A percentile compares a stretch with the other conserved stretches of the same genome.
phyloP scores from a whole-genome alignment of 1,284 basidiomycete genomes.

The Meripilus lineatus region DNA sequence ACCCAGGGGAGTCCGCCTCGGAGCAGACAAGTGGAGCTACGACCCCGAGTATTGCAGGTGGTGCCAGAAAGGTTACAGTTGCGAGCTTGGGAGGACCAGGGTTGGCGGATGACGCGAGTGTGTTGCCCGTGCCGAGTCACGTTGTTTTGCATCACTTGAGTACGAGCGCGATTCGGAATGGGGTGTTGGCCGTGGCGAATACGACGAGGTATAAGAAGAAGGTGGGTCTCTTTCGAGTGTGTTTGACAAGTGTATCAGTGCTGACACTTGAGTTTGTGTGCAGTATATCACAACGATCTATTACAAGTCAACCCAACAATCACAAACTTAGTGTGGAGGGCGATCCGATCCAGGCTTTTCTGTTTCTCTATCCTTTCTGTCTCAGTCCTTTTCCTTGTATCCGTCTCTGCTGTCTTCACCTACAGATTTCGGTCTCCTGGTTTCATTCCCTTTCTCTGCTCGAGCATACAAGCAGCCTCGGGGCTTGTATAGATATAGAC shows the following conservation, averaged over 20 bases:
- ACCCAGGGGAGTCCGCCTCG: slow-evolving; percentile 9
- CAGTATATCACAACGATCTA: slow-evolving; percentile 68
- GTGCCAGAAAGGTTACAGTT: slow-evolving; percentile 12
- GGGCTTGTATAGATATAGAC: too few relatives aligned
- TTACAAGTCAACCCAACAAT: slow-evolving; percentile 49
- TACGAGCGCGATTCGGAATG: slow-evolving; percentile 93
- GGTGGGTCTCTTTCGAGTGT: slow-evolving; percentile 38
- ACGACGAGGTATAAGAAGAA: slow-evolving; percentile 94
- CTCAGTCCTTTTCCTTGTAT: not conserved
- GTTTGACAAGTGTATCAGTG: slow-evolving; percentile 6
- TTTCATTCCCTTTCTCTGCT: not conserved
- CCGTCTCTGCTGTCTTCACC: not conserved
- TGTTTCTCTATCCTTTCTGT: not conserved
- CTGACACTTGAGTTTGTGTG: slow-evolving; percentile 12
- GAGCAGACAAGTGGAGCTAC: slow-evolving; percentile 6
- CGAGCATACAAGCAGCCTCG: too few relatives aligned
- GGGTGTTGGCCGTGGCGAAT: slow-evolving; percentile 89
- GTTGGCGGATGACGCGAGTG: slow-evolving; percentile 85
- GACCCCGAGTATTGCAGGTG: slow-evolving; percentile 11
- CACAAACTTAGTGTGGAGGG: too few relatives aligned
- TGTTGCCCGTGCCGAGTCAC: slow-evolving; percentile 92
- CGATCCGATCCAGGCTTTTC: not conserved
- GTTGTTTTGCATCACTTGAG: slow-evolving; percentile 95
- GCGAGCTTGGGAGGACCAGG: slow-evolving; percentile 33
- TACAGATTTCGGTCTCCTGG: not conserved